Evolutionary conservation across 805 yeast species (phyloP).

Genomic region (Starmerella bombicola): DNA sequence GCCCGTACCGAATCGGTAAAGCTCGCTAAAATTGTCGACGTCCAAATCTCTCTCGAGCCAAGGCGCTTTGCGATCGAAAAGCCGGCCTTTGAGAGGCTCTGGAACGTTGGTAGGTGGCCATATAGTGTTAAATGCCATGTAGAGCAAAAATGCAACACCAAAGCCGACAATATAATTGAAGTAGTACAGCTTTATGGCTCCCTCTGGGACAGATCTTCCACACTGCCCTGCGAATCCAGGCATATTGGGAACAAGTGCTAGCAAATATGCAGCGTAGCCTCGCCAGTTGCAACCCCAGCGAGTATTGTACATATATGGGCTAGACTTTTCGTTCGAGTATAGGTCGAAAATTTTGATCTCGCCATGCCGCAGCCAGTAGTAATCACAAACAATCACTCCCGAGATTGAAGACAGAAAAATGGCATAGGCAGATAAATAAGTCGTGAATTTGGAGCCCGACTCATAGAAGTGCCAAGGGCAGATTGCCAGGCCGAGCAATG

Average conservation of each 20-base stretch:
- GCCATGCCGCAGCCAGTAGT: constrained; percentile 63
- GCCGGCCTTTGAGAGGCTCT: constrained; percentile 15
- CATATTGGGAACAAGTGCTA: constrained; percentile 72
- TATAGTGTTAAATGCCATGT: constrained; percentile 34
- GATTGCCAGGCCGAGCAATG: constrained; percentile 52
- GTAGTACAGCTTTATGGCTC: constrained; percentile 62
- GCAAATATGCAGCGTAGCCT: constrained; percentile 65
- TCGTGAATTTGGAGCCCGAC: constrained; percentile 59
- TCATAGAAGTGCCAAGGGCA: constrained; percentile 76
- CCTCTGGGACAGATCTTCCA: constrained; percentile 63
- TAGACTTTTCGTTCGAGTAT: constrained; percentile 37
- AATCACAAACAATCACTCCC: constrained; percentile 54
- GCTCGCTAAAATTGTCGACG: constrained; percentile 21
- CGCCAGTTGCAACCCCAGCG: constrained; percentile 68
- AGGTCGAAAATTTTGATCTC: constrained; percentile 50
- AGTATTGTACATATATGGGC: constrained; percentile 46
- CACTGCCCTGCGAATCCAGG: constrained; percentile 78
- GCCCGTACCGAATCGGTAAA: constrained; percentile 14
- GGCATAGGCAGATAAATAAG: constrained; percentile 68
- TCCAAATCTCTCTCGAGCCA: constrained; percentile 23
- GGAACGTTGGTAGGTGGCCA: constrained; percentile 20
- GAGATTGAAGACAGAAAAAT: constrained; percentile 75
- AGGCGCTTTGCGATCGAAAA: constrained; percentile 17
- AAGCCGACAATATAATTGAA: constrained; percentile 72
- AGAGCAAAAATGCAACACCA: constrained; percentile 42